Evolutionary conservation across 23 red algal species (phyloP).

Genomic region (Cyanidioschyzon merolae): DNA sequence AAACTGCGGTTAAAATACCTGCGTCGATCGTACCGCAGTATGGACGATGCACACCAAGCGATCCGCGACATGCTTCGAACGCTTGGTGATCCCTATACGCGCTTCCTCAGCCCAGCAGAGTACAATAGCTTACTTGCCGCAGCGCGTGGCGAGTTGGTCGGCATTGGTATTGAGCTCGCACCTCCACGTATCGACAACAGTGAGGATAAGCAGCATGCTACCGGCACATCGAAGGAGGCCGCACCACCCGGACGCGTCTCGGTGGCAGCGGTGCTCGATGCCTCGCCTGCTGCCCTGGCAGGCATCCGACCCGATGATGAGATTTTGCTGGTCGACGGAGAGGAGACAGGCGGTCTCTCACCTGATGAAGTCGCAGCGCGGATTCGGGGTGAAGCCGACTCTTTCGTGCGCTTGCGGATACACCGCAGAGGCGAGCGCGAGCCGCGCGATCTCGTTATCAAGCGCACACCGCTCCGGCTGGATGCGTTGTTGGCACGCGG

Average conservation of each 20-base stretch:
- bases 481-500: not conserved
- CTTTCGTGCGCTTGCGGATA: slow-evolving; percentile 32
- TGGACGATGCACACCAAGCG: slow-evolving; percentile 45
- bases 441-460: slow-evolving; percentile 42
- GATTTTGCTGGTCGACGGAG: slow-evolving; percentile 67
- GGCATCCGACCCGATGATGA: slow-evolving; percentile 55
- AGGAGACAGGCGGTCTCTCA: slow-evolving; percentile 38
- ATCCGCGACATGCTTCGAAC: slow-evolving; percentile 74
- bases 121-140: slow-evolving; percentile 43
- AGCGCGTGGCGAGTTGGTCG: slow-evolving; percentile 57
- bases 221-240: not conserved
- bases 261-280: slow-evolving; percentile 20
- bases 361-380: slow-evolving; percentile 84
- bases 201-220: not conserved
- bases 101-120: slow-evolving; percentile 77
- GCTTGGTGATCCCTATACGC: slow-evolving; percentile 85
- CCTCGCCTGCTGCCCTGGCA: slow-evolving; percentile 50
- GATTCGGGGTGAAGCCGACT: slow-evolving; percentile 56
- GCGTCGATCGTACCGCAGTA: slow-evolving; percentile 33
- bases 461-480: slow-evolving; percentile 22
- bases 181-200: slow-evolving; percentile 33
- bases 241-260: not conserved
- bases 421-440: slow-evolving; percentile 28
- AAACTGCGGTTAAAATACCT: slow-evolving; percentile 60
- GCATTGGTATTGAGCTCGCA: slow-evolving; percentile 66